Percentiles rank a stretch among this genome's conserved stretches.
Conservation (phyloP, 2,329 filamentous ascomycete species). For the Botrytis porri region DNA sequence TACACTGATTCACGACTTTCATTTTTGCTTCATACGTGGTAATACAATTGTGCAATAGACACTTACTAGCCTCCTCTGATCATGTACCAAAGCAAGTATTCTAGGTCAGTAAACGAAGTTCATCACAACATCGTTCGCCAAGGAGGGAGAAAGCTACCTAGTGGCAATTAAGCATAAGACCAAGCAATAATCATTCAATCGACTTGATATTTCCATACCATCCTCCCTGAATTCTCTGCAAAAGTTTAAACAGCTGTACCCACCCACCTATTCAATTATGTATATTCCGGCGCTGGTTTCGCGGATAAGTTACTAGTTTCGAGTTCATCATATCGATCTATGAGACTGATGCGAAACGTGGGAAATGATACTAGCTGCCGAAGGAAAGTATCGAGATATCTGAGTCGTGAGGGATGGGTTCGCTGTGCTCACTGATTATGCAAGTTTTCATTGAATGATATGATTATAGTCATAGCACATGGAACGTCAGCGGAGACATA, state of each 20-base stretch:
- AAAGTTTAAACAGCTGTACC: neutral
- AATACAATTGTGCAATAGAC: neutral
- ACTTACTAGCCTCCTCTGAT: neutral
- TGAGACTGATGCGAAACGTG: too few relatives aligned
- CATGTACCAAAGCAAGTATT: neutral
- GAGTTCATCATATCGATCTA: neutral
- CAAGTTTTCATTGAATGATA: fast-evolving
- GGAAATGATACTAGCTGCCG: too few relatives aligned
- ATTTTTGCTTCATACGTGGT: neutral
- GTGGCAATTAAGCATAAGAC: neutral
- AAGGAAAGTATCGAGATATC: neutral
- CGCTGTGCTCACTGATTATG: too few relatives aligned
- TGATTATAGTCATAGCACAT: too few relatives aligned
- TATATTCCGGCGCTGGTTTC: too few relatives aligned
- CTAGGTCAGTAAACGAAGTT: neutral
- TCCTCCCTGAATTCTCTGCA: too few relatives aligned
- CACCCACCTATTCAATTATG: too few relatives aligned
- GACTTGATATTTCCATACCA: neutral
- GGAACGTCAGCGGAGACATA: neutral
- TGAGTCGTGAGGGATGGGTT: fast-evolving
- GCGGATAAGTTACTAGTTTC: neutral
- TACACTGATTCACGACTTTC: neutral
- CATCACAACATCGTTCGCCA: neutral
- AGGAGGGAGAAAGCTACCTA: fast-evolving
- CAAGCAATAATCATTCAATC: neutral